These are phyloP conservation scores for Eragrostis curvula DNA, from an alignment of 176 grass and related monocot genomes.

Conservation along the genomic window DNA sequence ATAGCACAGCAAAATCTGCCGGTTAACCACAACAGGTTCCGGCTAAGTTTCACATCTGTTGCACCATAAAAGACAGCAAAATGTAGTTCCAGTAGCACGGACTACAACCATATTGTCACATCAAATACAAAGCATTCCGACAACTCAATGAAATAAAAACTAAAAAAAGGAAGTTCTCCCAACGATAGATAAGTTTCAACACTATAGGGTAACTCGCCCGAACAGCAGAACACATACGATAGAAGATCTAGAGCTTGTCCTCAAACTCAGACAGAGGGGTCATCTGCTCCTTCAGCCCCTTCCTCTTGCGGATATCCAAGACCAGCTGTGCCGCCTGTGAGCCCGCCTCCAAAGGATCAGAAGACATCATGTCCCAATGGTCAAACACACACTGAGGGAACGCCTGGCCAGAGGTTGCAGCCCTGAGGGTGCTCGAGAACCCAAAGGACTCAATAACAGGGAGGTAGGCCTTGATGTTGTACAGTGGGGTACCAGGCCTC, in stretches of 20 bases:
- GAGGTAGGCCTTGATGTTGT: no score
- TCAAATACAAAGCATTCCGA: neutral
- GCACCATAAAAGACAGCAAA: conserved; percentile 12
- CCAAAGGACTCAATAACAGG: no score
- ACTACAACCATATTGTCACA: neutral
- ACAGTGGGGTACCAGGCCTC: no score
- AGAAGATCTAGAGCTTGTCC: conserved; percentile 63
- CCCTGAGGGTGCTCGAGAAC: no score
- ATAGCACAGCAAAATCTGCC: neutral
- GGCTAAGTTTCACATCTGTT: neutral
- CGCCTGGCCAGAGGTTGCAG: no score
- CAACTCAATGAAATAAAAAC: neutral
- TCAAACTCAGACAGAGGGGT: conserved; percentile 73
- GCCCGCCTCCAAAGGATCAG: conserved; percentile 57
- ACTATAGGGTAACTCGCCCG: neutral
- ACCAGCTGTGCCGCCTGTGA: conserved; percentile 53
- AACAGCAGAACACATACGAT: neutral
- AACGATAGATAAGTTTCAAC: neutral
- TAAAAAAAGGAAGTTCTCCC: neutral
- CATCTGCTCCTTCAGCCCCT: conserved; percentile 84
- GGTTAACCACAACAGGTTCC: neutral
- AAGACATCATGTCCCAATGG: conserved; percentile 71
- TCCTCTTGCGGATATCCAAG: conserved; percentile 60
- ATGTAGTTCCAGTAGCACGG: neutral
- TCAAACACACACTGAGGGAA: no score